Base-by-base conservation (phyloP, 345 rosid species). In the Gossypium thurberi region DNA sequence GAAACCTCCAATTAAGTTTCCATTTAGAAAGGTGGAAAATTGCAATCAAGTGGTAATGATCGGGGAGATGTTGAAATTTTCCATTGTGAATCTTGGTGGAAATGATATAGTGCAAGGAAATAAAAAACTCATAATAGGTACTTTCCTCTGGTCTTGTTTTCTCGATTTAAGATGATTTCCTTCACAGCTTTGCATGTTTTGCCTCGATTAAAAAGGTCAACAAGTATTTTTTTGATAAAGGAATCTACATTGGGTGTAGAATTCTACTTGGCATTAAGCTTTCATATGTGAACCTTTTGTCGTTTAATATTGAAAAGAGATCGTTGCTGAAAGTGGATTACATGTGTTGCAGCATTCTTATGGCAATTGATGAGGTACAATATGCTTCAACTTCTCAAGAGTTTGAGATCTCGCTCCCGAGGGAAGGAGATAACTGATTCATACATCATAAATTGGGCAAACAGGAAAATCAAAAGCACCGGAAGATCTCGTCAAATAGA, bases 61-160 rank as follows among this genome's bases (percentile, higher is more conserved):
- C 42, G 98, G 98, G 72, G 85, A 80, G 84, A 82, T 81, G 72
- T 56, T 94, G 86, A 89, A 79, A 51, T 88, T 94, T 75, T 92
- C 99, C n/a, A 82, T 94, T 0, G 95, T 92, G 44, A 94, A 94
- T 82, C 91, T 92, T 23, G 93, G 84, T 53, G 99, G 98, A 75
- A 94, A 92, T 78, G 98, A 94, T 78, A 80, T 94, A 55, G 99
- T 94, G 25, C 91, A 87, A 82, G 98, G 98, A 86, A 94, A 92
- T 71, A 92, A 90, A 89, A 92, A 92, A 84, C 97, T 94, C 78
- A 89, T 94, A 76, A 90, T 91, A 58, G 97, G 98, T 94, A 89
- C 81, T 73, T 70, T 56, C 58, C 48, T 25, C 55, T 21, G 25
- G 20, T 43, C 51, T 68, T 51, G 26, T 60, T 58, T 8, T 50